Percentiles rank a stretch among this genome's conserved stretches.
These are phyloP conservation scores for Naganishia vishniacii DNA, from an alignment of 768 basidiomycete genomes.

Conservation along the genomic window DNA sequence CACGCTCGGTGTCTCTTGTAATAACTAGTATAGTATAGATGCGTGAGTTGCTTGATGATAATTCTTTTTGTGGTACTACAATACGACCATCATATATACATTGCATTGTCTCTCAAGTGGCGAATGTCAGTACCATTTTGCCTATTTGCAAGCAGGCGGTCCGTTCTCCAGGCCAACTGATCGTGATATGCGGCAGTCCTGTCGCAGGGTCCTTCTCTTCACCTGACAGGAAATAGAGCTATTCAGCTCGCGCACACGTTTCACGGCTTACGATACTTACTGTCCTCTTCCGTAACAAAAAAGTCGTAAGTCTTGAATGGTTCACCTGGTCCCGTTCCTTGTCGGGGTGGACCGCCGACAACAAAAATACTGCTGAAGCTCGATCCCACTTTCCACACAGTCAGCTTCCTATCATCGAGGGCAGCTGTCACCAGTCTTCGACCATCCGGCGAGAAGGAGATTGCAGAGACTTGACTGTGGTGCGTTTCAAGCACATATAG, in stretches of 20 bases:
- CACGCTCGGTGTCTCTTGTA: neutral
- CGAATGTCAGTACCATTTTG: slow-evolving; percentile 77
- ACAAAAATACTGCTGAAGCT: slow-evolving; percentile 82
- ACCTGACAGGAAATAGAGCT: slow-evolving; percentile 42
- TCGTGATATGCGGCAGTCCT: slow-evolving; percentile 65
- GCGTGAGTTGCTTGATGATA: neutral
- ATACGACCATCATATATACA: neutral
- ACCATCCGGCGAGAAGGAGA: slow-evolving; percentile 91
- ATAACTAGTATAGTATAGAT: neutral
- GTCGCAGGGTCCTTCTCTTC: slow-evolving; percentile 60
- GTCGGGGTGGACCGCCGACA: slow-evolving; percentile 81
- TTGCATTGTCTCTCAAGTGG: slow-evolving; percentile 54
- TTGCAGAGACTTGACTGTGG: slow-evolving; percentile 69
- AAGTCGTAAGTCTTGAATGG: slow-evolving; percentile 86
- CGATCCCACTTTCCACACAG: slow-evolving; percentile 93
- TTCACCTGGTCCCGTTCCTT: slow-evolving; percentile 67
- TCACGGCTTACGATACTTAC: slow-evolving; percentile 37
- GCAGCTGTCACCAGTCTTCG: slow-evolving; percentile 79
- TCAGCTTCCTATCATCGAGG: slow-evolving; percentile 71
- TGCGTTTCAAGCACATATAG: slow-evolving; percentile 93
- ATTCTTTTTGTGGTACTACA: too few relatives aligned
- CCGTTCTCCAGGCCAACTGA: slow-evolving; percentile 80
- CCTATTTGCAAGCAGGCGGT: slow-evolving; percentile 77
- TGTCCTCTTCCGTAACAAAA: slow-evolving; percentile 76
- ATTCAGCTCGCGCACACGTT: neutral